Percentiles rank a stretch among this genome's conserved stretches.
Conservation (phyloP, 1,284 basidiomycete genomes). For the Serendipita sp. region DNA sequence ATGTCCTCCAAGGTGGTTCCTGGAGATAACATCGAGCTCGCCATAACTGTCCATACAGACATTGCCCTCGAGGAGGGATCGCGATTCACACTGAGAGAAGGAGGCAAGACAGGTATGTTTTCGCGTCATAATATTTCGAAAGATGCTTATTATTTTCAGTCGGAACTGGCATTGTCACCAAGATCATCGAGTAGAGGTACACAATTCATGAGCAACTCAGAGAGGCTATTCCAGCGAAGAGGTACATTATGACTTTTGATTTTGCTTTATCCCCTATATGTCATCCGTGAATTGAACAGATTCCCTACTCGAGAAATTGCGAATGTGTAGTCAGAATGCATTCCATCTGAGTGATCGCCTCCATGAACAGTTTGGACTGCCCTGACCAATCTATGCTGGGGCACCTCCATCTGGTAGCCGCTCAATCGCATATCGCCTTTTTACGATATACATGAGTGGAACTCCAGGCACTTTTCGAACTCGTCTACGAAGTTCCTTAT, state of each 20-base stretch:
- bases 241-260: not conserved
- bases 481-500: slow-evolving; percentile 82
- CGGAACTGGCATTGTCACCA: slow-evolving; percentile 83
- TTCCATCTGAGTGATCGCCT: not conserved
- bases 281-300: not conserved
- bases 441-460: slow-evolving; percentile 91
- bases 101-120: slow-evolving; percentile 75
- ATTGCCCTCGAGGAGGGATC: slow-evolving; percentile 86
- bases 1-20: slow-evolving; percentile 68
- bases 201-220: not conserved
- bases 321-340: not conserved
- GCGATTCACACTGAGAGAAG: slow-evolving; percentile 96
- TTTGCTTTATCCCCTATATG: not conserved
- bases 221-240: not conserved
- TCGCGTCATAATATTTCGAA: slow-evolving; percentile 2
- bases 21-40: slow-evolving; percentile 94
- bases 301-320: not conserved
- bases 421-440: slow-evolving; percentile 82
- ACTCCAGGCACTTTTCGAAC: slow-evolving; percentile 59
- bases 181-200: slow-evolving; percentile 41
- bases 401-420: slow-evolving; percentile 82
- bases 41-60: slow-evolving; percentile 75
- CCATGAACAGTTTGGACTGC: not conserved
- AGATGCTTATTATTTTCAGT: slow-evolving; percentile 30
- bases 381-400: slow-evolving; percentile 25